Base-by-base conservation (phyloP, 139 green algal genomes). In the Chlorella vulgaris region DNA sequence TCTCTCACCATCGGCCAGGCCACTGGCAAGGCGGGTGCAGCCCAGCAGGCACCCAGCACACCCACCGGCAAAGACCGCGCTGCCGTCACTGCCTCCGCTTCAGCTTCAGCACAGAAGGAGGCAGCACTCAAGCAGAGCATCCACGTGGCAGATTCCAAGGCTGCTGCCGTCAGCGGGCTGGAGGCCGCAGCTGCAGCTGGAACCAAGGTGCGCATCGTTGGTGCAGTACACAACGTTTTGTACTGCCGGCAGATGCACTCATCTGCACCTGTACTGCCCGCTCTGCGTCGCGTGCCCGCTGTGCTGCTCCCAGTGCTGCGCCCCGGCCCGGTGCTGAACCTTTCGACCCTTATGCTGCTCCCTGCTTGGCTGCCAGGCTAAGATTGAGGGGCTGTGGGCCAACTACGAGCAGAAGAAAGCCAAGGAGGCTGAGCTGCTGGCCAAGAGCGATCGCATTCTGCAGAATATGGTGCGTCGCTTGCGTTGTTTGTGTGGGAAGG, bases 401-500 rank as follows among this genome's bases (percentile, higher is more conserved):
- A n/a, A 39, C 36, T 80, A 69, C 28, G 40, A 71, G 74, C 3
- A 19, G 8, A 69, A 70, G 39, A 58, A 61, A 58, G 74, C 74
- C 2, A 28, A 38, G 58, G 74, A 80, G 58, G 24, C 31, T 39
- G 74, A 69, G 58, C 61, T 69, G 58, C 74, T 80, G 74, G 74
- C 74, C 74, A 55, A 58, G 38, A 71, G 58, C 58, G 74, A 80
- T 36, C 35, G 35, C 51, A 42, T 80, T 28, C 74, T 80, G 55
- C 28, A 28, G 2, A 60, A 33, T 13, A 55, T 80, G 74, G 74
- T 80, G 38, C 35, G 74, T 58, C 43, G 26, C 1, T 39, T 5
- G 2, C 39, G 4, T 22, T 19, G 6, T 22, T n/a, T 7, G 38
- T 36, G 22, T n/a, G n/a, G n/a, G n/a, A n/a, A n/a, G n/a, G n/a